These are phyloP conservation scores for Hemisphaericaspora xylanilytica DNA, from an alignment of 1,139 yeast genomes.

Conservation along the genomic window DNA sequence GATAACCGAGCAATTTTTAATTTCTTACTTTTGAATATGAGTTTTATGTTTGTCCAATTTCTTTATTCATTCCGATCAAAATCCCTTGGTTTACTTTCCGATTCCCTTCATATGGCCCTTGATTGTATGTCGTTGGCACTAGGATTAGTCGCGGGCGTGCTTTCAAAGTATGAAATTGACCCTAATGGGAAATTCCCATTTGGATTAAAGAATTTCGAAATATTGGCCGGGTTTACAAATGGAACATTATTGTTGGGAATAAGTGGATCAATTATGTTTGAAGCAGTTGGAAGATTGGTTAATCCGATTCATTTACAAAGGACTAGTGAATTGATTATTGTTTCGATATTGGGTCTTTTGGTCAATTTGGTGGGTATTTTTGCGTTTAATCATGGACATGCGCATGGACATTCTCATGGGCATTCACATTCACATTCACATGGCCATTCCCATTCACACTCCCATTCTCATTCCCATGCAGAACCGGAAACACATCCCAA, in stretches of 20 bases:
- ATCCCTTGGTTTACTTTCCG: conserved; percentile 87
- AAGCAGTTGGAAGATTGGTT: conserved; percentile 77
- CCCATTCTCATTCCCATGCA: conserved; percentile 1
- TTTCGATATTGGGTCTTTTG: conserved; percentile 75
- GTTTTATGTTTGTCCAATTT: conserved; percentile 92
- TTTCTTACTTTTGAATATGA: conserved; percentile 77
- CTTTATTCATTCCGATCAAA: conserved; percentile 89
- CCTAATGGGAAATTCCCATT: conserved; percentile 78
- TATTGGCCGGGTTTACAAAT: conserved; percentile 91
- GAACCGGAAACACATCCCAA: background rate
- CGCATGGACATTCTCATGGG: conserved; percentile 28
- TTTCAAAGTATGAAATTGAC: conserved; percentile 43
- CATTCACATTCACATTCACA: conserved; percentile 22
- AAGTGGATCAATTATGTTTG: conserved; percentile 82
- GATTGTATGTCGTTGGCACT: conserved; percentile 89
- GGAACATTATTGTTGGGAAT: conserved; percentile 87
- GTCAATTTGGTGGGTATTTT: conserved; percentile 91
- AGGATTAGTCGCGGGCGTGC: conserved; percentile 81
- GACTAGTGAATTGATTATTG: conserved; percentile 83
- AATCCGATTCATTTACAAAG: conserved; percentile 75
- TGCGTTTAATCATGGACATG: conserved; percentile 85
- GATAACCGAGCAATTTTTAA: conserved; percentile 90
- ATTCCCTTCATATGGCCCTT: conserved; percentile 92
- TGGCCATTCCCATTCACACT: conserved; percentile 19
- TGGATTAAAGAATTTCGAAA: conserved; percentile 82